These are phyloP conservation scores for Eutrema salsugineum DNA, from an alignment of 441 rosid species.

Conservation along the genomic window DNA sequence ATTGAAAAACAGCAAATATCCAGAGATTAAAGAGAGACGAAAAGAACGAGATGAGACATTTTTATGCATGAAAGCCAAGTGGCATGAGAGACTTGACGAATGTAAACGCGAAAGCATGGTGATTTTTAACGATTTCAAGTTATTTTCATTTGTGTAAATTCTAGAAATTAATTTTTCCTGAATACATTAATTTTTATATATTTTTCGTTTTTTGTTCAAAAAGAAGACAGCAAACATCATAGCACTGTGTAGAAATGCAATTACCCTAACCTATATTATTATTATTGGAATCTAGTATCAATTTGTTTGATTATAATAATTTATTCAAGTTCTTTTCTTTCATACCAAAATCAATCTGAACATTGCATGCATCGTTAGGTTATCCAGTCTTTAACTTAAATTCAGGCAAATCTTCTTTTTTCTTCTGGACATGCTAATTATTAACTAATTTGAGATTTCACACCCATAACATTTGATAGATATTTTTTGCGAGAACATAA, in stretches of 20 bases:
- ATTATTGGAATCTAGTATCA: background rate
- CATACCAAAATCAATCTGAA: background rate
- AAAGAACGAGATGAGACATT: background rate
- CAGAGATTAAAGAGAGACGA: background rate
- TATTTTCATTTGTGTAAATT: background rate
- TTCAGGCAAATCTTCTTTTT: background rate
- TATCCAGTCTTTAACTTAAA: background rate
- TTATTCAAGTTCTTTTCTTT: background rate
- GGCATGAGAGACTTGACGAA: constrained; percentile 1
- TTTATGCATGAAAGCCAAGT: constrained; percentile 22
- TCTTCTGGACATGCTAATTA: background rate
- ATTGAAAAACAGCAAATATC: background rate
- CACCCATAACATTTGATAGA: background rate
- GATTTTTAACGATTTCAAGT: background rate
- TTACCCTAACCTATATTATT: too few species aligned
- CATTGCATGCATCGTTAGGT: background rate
- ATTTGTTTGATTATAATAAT: background rate
- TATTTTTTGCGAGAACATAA: background rate
- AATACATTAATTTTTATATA: too few species aligned
- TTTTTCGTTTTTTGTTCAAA: too few species aligned
- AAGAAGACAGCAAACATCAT: too few species aligned
- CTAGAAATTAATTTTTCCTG: background rate
- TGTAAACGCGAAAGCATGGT: background rate
- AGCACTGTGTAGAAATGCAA: too few species aligned
- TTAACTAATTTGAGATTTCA: background rate